phyloP scores from a whole-genome alignment of 1,139 yeast genomes.

The Groenewaldozyma auringiensis region DNA sequence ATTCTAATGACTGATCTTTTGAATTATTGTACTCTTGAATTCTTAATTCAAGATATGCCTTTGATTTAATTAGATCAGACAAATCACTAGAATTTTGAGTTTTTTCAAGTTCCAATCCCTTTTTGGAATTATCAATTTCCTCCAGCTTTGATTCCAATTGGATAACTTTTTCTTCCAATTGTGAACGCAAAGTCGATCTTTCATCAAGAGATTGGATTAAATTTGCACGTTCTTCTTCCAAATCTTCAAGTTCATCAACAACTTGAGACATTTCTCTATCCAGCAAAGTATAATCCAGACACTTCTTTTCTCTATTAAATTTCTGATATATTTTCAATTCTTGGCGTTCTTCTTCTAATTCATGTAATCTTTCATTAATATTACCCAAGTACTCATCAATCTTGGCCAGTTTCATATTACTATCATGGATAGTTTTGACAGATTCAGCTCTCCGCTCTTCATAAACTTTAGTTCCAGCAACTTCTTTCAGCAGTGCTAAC shows the following conservation, averaged over 20 bases:
- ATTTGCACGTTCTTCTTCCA: conserved; percentile 8
- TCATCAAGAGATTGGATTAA: conserved; percentile 7
- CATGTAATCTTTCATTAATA: conserved; percentile 64
- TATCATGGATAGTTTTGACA: conserved; percentile 65
- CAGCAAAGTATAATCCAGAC: conserved; percentile 65
- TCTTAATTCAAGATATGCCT: conserved; percentile 31
- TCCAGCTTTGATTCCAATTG: conserved; percentile 43
- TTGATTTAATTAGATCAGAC: conserved; percentile 33
- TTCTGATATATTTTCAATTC: conserved; percentile 65
- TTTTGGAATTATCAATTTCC: conserved; percentile 35
- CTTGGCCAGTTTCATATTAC: conserved; percentile 61
- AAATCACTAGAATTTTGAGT: conserved; percentile 43
- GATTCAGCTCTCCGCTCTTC: conserved; percentile 77
- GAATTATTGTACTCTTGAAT: conserved; percentile 20
- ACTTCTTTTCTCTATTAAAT: conserved; percentile 60
- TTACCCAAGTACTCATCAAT: conserved; percentile 68
- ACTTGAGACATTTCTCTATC: conserved; percentile 57
- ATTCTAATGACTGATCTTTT: conserved; percentile 11
- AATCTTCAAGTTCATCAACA: conserved; percentile 7
- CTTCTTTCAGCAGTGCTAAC: conserved; percentile 71
- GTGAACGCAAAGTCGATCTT: conserved; percentile 10
- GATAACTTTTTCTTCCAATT: conserved; percentile 41
- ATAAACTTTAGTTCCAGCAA: conserved; percentile 91
- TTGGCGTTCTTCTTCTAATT: conserved; percentile 71
- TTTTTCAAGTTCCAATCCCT: conserved; percentile 36